phyloP scores from a whole-genome alignment of 1,284 basidiomycete genomes.

The Cryptococcus sp. region DNA sequence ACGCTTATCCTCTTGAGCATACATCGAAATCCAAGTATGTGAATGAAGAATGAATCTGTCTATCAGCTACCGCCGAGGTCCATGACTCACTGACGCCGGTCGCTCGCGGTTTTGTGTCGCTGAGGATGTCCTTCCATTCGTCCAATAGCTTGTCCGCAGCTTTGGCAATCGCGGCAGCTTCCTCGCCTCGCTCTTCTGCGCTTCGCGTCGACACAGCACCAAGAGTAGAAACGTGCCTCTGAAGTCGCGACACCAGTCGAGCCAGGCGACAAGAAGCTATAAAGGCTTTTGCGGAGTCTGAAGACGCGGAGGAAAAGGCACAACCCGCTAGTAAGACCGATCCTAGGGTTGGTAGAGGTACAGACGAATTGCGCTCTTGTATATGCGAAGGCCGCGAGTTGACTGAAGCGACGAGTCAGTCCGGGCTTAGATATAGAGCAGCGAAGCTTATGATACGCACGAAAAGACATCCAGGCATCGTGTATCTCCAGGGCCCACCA shows the following conservation, averaged over 20 bases:
- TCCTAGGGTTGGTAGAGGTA: slow-evolving; percentile 16
- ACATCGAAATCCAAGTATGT: slow-evolving; percentile 33
- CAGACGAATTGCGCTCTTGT: slow-evolving; percentile 24
- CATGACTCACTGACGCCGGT: slow-evolving; percentile 27
- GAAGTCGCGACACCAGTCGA: slow-evolving; percentile 25
- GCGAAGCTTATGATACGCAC: slow-evolving; percentile 8
- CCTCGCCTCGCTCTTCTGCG: slow-evolving; percentile 12
- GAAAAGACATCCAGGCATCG: slow-evolving; percentile 36
- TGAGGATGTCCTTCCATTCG: slow-evolving; percentile 14
- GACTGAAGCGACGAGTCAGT: slow-evolving; percentile 10
- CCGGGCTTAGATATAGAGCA: too few species aligned
- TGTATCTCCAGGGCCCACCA: slow-evolving; percentile 37
- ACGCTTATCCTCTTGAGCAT: slow-evolving; percentile 36
- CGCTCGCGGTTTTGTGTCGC: slow-evolving; percentile 3
- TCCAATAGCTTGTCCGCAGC: slow-evolving; percentile 21
- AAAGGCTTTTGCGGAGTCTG: slow-evolving; percentile 28
- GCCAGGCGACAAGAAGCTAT: slow-evolving; percentile 29
- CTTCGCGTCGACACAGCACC: slow-evolving; percentile 12
- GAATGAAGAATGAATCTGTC: slow-evolving; percentile 27
- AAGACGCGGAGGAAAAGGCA: slow-evolving; percentile 13
- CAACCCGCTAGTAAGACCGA: slow-evolving; percentile 19
- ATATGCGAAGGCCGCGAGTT: slow-evolving; percentile 40
- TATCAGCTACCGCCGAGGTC: not conserved
- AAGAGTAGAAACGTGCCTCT: slow-evolving; percentile 28
- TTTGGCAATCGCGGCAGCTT: slow-evolving; percentile 19